These are phyloP conservation scores for Candida ponderosae DNA, from an alignment of 805 yeast genomes.

Conservation along the genomic window DNA sequence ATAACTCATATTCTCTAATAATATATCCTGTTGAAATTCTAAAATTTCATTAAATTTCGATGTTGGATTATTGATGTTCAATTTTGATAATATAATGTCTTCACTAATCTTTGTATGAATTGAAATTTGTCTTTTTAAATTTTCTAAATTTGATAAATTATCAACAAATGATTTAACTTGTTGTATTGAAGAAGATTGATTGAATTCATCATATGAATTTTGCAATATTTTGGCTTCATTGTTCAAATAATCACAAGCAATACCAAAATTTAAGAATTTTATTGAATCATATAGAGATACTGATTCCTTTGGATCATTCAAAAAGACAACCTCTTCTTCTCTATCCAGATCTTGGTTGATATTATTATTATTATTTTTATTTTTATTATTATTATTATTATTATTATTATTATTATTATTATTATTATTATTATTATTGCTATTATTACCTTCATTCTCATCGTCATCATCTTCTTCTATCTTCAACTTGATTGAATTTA, in stretches of 20 bases:
- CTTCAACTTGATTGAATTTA: slow-evolving; percentile 25
- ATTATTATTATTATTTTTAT: slow-evolving; percentile 1
- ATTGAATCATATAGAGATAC: slow-evolving; percentile 41
- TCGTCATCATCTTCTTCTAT: slow-evolving; percentile 19
- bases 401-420: neutral
- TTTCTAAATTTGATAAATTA: slow-evolving; percentile 58
- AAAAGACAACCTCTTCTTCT: no score
- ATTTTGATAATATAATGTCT: slow-evolving; percentile 36
- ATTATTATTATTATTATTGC: neutral
- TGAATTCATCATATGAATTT: slow-evolving; percentile 53
- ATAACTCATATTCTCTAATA: slow-evolving; percentile 43
- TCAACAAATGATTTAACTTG: slow-evolving; percentile 70
- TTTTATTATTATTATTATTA: neutral
- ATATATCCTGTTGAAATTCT: slow-evolving; percentile 63
- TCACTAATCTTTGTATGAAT: slow-evolving; percentile 75
- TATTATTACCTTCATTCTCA: neutral
- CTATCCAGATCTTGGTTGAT: slow-evolving; percentile 29
- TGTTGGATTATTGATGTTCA: slow-evolving; percentile 22
- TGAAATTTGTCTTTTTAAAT: slow-evolving; percentile 58
- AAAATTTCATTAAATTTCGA: slow-evolving; percentile 36
- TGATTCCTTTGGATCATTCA: no score
- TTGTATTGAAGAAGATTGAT: slow-evolving; percentile 46
- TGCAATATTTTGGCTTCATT: slow-evolving; percentile 64
- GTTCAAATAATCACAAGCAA: slow-evolving; percentile 69
- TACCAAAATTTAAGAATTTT: slow-evolving; percentile 66